Evolutionary conservation across 352 stramenopile genomes (phyloP).

Genomic region (Phytophthora tentaculata): DNA sequence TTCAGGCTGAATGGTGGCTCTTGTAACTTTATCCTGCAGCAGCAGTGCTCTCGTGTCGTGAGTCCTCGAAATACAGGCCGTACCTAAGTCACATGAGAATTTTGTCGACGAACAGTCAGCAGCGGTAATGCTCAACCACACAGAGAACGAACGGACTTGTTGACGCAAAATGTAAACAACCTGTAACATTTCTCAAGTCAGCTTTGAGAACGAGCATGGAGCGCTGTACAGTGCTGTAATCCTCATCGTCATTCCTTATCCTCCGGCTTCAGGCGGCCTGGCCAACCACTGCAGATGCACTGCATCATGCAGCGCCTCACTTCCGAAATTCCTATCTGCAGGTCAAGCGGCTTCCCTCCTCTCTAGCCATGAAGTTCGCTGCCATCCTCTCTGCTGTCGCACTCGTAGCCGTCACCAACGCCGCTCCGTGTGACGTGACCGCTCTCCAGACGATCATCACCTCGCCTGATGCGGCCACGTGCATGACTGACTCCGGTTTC

Average conservation of each 20-base stretch:
- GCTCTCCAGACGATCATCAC: conserved; percentile 30
- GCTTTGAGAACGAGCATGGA: not conserved
- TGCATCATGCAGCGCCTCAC: conserved; percentile 6
- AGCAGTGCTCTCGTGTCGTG: not conserved
- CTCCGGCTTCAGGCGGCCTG: not conserved
- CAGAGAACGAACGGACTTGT: not conserved
- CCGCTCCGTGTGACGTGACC: conserved; percentile 32
- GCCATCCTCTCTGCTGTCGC: conserved; percentile 13
- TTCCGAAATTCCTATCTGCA: conserved; percentile 1
- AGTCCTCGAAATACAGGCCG: not conserved
- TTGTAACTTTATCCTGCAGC: too few relatives aligned
- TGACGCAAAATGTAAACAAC: not conserved
- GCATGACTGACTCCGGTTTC: conserved; percentile 36
- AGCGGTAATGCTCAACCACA: not conserved
- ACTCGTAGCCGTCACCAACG: conserved; percentile 27
- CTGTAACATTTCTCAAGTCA: not conserved
- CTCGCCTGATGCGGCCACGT: conserved; percentile 28
- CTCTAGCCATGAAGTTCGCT: conserved; percentile 32
- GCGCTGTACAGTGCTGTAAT: conserved; percentile 3
- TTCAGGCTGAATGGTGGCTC: too few relatives aligned
- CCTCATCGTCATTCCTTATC: conserved; percentile 11
- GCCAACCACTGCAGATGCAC: too few relatives aligned
- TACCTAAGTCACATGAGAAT: not conserved
- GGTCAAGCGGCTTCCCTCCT: not conserved
- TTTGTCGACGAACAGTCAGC: too few relatives aligned